Evolutionary conservation across 2,329 filamentous ascomycete species (phyloP), one percentile per base, ranked within the genome.

Genomic region (Chalara sp.): DNA sequence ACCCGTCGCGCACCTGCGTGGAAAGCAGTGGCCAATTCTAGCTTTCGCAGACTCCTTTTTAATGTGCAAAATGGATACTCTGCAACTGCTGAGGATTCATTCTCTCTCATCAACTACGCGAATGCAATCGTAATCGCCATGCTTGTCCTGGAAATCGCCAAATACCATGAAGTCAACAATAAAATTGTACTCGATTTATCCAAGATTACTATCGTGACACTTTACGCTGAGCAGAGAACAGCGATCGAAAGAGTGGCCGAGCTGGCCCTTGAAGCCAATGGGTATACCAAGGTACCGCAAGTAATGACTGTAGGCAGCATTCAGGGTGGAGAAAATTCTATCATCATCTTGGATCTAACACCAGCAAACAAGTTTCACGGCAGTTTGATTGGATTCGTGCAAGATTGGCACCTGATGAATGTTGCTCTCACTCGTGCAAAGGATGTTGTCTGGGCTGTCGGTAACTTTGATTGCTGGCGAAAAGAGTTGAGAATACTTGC

Each of bases 401-500:
- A 31, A 1, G 32, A 46, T 2, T 56, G 54, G 52, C 47, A 54
- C n/a, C 44, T 47, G 5, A 45, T 54, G 44, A 56, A 56, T 41
- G 52, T 56, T 3, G 52, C 47, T 4, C 8, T 54, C 4, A 56
- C 54, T 47, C 49, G 52, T 21, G 41, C 52, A 8, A 48, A 53
- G 49, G 32, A 32, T 3, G 31, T 32, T 2, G 42, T 56, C n/a
- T 12, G 13, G 3, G 48, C 51, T 5, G 46, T 54, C 30, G 52
- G 52, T 11, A 54, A 54, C 28, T 6, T 54, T 6, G 52, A 56
- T n/a, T 5, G 29, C 10, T 54, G 51, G 54, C 46, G 46, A 10
- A 43, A 5, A 10, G 31, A 49, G 21, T 30, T 55, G 12, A 10
- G 43, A 5, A 10, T 42, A 12, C 21, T 55, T 11, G 32, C 8